Conservation (phyloP, 1,139 yeast species). For the Citeromyces hawaiiensis region DNA sequence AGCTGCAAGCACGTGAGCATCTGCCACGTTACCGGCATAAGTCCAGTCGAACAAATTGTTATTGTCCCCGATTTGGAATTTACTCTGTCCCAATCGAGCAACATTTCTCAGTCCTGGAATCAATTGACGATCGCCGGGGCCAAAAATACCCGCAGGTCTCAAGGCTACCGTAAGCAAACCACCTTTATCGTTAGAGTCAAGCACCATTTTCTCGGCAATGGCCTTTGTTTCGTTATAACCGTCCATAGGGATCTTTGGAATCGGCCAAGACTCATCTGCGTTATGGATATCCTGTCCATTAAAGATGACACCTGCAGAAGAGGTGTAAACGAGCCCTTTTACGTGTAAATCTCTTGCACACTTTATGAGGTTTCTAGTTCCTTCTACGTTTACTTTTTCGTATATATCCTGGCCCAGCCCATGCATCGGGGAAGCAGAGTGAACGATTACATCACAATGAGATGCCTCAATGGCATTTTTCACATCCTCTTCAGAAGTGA, state of each 20-base stretch:
- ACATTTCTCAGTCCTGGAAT: conserved; percentile 87
- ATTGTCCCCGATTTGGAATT: conserved; percentile 89
- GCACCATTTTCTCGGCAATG: conserved; percentile 72
- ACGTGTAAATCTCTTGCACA: conserved; percentile 43
- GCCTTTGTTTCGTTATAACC: conserved; percentile 95
- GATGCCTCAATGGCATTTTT: conserved; percentile 43
- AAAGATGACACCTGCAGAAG: conserved; percentile 95
- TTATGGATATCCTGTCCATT: conserved; percentile 84
- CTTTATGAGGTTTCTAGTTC: conserved; percentile 64
- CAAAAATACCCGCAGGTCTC: conserved; percentile 97
- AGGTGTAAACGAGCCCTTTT: conserved; percentile 78
- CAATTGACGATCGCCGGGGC: conserved; percentile 96
- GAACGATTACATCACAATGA: conserved; percentile 71
- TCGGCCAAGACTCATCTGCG: conserved; percentile 92
- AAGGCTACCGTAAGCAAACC: conserved; percentile 67
- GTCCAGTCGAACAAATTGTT: conserved; percentile 93
- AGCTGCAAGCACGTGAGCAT: conserved; percentile 90
- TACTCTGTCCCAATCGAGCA: conserved; percentile 75
- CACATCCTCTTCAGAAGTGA: conserved; percentile 65
- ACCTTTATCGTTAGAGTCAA: conserved; percentile 50
- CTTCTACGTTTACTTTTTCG: conserved; percentile 82
- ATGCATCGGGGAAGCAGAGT: conserved; percentile 94
- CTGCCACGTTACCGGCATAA: conserved; percentile 98
- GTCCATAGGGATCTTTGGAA: conserved; percentile 87
- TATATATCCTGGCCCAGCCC: conserved; percentile 72